phyloP scores from a whole-genome alignment of 441 rosid genomes.

The Erysimum pusillum region DNA sequence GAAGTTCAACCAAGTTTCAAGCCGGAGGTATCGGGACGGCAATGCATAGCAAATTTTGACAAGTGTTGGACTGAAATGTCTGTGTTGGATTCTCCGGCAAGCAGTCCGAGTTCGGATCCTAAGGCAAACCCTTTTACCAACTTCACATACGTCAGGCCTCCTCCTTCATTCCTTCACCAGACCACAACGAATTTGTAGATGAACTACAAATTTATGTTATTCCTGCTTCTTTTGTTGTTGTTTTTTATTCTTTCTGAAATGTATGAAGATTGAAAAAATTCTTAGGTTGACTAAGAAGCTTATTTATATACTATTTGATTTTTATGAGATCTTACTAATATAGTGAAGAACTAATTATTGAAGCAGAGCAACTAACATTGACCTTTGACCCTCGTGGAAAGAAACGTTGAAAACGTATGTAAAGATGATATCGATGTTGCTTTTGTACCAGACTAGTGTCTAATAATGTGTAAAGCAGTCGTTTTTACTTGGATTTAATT shows the following conservation, averaged over 20 bases:
- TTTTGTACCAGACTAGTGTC: background rate
- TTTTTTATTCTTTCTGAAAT: background rate
- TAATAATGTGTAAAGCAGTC: background rate
- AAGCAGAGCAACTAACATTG: constrained; percentile 28
- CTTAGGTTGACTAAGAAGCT: background rate
- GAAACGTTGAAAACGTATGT: constrained; percentile 16
- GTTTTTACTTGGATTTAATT: too few relatives aligned
- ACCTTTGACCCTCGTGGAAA: background rate
- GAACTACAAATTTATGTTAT: constrained; percentile 2
- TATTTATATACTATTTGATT: background rate
- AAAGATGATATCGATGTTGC: background rate
- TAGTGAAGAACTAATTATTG: constrained; percentile 23
- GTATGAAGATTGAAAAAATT: background rate
- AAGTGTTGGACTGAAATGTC: constrained; percentile 92
- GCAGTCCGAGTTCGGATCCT: constrained; percentile 69
- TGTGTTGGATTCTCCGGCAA: constrained; percentile 78
- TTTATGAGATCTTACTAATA: background rate
- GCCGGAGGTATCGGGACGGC: constrained; percentile 82
- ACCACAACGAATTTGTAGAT: constrained; percentile 45
- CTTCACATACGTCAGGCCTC: constrained; percentile 80
- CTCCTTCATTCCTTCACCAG: constrained; percentile 63
- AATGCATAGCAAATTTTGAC: constrained; percentile 90
- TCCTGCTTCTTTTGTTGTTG: background rate
- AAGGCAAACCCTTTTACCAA: constrained; percentile 70
- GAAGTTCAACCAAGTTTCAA: constrained; percentile 79